Percentiles rank a stretch among this genome's conserved stretches.
Conservation (phyloP, 108 stramenopile species). For the Heterococcus sp. region DNA sequence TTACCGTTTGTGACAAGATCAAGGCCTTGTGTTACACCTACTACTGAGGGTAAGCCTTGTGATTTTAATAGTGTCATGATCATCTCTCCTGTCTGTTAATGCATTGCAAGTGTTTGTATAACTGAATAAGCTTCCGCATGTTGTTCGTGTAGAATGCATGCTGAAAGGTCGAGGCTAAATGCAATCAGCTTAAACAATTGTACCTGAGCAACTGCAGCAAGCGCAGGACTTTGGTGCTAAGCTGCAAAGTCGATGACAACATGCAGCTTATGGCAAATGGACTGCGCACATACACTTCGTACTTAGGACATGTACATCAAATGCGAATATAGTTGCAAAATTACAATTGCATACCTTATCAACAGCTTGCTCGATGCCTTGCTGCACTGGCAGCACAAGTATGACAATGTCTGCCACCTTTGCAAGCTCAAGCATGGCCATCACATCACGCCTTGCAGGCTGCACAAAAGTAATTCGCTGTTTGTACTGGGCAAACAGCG, state of each 20-base stretch:
- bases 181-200: too few relatives aligned
- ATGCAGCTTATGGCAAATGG: too few relatives aligned
- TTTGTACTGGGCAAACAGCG: conserved; percentile 68
- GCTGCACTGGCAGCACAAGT: conserved; percentile 73
- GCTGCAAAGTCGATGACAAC: too few relatives aligned
- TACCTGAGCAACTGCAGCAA: too few relatives aligned
- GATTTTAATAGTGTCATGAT: conserved; percentile 84
- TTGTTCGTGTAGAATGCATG: too few relatives aligned
- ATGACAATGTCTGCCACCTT: conserved; percentile 78
- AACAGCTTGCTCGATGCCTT: conserved; percentile 56
- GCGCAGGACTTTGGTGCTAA: too few relatives aligned
- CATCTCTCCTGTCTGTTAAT: conserved; percentile 74
- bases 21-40: conserved; percentile 70
- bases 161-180: too few relatives aligned
- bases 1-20: conserved; percentile 36
- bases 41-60: conserved; percentile 82
- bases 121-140: too few relatives aligned
- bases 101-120: too few relatives aligned
- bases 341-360: conserved; percentile 24
- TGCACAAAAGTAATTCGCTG: conserved; percentile 76
- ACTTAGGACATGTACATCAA: too few relatives aligned
- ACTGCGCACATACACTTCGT: too few relatives aligned
- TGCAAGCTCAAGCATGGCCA: conserved; percentile 74
- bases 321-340: too few relatives aligned
- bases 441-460: conserved; percentile 52